Conservation (phyloP, 495 filamentous ascomycete genomes). For the Acidomyces sp. region DNA sequence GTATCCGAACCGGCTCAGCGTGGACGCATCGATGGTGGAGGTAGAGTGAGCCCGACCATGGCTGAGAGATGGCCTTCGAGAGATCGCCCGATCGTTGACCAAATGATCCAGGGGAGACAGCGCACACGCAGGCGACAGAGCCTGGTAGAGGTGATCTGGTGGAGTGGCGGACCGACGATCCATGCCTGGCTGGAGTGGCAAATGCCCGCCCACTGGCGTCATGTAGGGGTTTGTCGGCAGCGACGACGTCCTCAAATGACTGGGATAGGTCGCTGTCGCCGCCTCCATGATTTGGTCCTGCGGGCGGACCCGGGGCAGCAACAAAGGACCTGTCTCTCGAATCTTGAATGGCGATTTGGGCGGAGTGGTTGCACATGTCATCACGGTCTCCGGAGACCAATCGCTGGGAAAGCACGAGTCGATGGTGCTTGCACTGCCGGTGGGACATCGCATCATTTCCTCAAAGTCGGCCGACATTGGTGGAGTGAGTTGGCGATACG, state of each 20-base stretch:
- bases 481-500: constrained; percentile 27
- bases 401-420: constrained; percentile 47
- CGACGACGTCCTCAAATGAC: constrained; percentile 44
- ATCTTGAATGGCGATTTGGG: constrained; percentile 45
- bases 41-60: constrained; percentile 39
- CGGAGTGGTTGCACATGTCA: constrained; percentile 62
- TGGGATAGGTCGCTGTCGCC: constrained; percentile 31
- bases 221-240: constrained; percentile 38
- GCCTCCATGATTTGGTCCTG: constrained; percentile 68
- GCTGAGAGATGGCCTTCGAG: constrained; percentile 36
- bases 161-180: constrained; percentile 54
- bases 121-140: constrained; percentile 40
- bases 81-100: constrained; percentile 55
- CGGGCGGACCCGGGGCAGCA: constrained; percentile 75
- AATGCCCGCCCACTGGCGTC: constrained; percentile 34
- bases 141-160: constrained; percentile 43
- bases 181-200: constrained; percentile 27
- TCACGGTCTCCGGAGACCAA: constrained; percentile 66
- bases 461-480: constrained; percentile 19
- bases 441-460: constrained; percentile 17
- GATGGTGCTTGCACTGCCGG: constrained; percentile 36
- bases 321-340: constrained; percentile 62
- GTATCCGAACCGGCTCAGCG: constrained; percentile 58
- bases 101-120: constrained; percentile 34
- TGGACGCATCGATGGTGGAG: constrained; percentile 53